Conservation (phyloP, 257 asterid species). For the Henckelia pumila region DNA sequence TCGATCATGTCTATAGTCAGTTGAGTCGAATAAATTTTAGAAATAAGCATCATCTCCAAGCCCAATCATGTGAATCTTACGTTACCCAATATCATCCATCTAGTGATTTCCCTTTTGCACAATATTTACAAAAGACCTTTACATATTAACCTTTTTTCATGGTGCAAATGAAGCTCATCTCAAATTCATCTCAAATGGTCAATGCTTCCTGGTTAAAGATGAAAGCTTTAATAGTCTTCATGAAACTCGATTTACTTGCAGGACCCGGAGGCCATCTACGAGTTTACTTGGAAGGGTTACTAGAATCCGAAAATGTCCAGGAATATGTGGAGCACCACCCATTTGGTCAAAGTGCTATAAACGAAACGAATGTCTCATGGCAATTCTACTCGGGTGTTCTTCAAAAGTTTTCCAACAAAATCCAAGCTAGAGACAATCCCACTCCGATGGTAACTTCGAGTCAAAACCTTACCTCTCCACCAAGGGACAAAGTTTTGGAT, state of each 20-base stretch:
- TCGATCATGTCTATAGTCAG: neutral
- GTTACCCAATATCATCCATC: neutral
- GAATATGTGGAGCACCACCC: constrained; percentile 62
- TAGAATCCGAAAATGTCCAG: constrained; percentile 46
- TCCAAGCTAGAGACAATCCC: constrained; percentile 3
- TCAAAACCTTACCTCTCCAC: neutral
- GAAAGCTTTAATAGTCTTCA: neutral
- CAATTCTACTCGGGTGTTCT: constrained; percentile 63
- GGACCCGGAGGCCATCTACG: constrained; percentile 79
- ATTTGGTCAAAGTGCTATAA: constrained; percentile 70
- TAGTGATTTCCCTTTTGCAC: neutral
- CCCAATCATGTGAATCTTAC: neutral
- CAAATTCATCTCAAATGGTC: neutral
- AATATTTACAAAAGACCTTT: too few species aligned
- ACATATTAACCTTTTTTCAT: too few species aligned
- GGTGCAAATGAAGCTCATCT: neutral
- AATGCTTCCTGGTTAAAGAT: constrained; percentile 16
- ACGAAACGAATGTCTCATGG: constrained; percentile 53
- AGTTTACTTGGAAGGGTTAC: constrained; percentile 65
- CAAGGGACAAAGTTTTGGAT: neutral
- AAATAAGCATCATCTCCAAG: neutral
- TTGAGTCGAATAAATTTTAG: neutral
- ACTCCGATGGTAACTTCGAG: constrained; percentile 19
- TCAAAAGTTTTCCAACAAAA: constrained; percentile 24
- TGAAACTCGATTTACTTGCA: constrained; percentile 22